Conservation (phyloP, 345 rosid genomes). For the Schrenkiella parvula region DNA sequence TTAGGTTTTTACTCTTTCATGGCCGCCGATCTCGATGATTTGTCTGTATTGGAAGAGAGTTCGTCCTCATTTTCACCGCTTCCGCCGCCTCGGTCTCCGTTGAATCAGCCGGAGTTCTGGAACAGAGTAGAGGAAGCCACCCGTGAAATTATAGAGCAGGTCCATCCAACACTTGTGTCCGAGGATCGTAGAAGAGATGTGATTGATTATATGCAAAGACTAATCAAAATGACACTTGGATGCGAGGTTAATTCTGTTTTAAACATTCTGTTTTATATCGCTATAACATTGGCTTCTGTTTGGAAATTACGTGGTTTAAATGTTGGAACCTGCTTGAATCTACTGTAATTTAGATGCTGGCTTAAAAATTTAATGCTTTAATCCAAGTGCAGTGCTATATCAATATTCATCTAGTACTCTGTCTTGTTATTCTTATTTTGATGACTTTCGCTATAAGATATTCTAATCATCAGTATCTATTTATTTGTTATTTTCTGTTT, state of each 20-base stretch:
- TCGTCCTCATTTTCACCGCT: constrained; percentile 37
- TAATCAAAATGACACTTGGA: constrained; percentile 41
- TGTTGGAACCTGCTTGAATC: neutral
- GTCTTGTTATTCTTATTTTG: neutral
- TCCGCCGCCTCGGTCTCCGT: constrained; percentile 32
- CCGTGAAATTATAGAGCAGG: constrained; percentile 52
- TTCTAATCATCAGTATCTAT: neutral
- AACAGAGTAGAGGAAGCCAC: constrained; percentile 61
- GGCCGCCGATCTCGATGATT: constrained; percentile 66
- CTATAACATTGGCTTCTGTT: neutral
- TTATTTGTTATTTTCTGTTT: neutral
- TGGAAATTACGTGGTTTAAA: neutral
- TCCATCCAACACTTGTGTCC: constrained; percentile 63
- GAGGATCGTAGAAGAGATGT: constrained; percentile 70
- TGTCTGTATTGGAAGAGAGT: constrained; percentile 46
- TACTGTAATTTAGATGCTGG: neutral
- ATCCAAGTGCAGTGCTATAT: neutral
- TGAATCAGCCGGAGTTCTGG: constrained; percentile 45
- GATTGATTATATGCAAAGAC: constrained; percentile 57
- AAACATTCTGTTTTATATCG: neutral
- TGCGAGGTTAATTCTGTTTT: constrained; percentile 46
- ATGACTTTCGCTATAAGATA: neutral
- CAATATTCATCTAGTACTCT: neutral
- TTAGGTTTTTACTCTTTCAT: constrained; percentile 36
- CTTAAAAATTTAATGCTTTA: neutral